phyloP scores from a whole-genome alignment of 73 alveolate species.

The Paramecium sexaurelia region DNA sequence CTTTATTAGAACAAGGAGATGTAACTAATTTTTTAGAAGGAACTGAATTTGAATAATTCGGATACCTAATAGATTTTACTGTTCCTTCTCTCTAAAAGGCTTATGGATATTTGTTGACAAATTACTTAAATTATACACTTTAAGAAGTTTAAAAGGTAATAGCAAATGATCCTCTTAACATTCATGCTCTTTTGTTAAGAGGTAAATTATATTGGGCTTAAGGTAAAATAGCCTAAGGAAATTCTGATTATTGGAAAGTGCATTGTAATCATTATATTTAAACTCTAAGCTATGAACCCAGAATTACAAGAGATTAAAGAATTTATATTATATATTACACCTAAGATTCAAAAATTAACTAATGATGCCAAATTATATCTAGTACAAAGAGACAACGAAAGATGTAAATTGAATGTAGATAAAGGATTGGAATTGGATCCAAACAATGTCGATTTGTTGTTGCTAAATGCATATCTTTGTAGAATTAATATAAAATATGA shows the following conservation, averaged over 20 bases:
- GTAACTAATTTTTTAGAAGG: constrained; percentile 46
- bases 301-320: constrained; percentile 54
- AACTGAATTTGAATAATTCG: constrained; percentile 48
- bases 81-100: not conserved
- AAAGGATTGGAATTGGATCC: constrained; percentile 67
- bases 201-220: constrained; percentile 37
- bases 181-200: constrained; percentile 1
- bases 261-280: not conserved
- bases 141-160: constrained; percentile 10
- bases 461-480: constrained; percentile 40
- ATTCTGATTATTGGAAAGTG: constrained; percentile 42
- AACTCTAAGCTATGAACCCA: not conserved
- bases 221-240: constrained; percentile 14
- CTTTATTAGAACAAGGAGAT: constrained; percentile 29
- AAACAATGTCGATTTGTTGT: constrained; percentile 49
- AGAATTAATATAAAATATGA: constrained; percentile 51
- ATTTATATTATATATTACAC: constrained; percentile 34
- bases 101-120: not conserved
- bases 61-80: not conserved
- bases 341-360: constrained; percentile 21
- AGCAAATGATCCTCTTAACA: not conserved
- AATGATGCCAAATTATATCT: constrained; percentile 51
- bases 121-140: constrained; percentile 19
- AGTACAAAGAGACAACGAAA: constrained; percentile 54
- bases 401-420: constrained; percentile 58